Base-by-base conservation (phyloP, 108 stramenopile species). In the Mediolabrus comicus region DNA sequence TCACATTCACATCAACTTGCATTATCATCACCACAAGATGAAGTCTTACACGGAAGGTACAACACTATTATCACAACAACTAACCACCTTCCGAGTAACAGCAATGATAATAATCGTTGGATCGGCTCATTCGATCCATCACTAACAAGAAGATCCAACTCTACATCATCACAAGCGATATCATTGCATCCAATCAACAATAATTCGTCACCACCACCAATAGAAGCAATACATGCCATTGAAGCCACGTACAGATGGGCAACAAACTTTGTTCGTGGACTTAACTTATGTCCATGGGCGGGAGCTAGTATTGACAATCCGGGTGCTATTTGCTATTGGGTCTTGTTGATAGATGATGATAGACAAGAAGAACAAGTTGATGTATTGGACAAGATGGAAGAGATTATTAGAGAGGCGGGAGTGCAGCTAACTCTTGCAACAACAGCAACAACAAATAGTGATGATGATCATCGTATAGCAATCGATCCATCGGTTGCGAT, bases 221-320 rank as follows among this genome's bases (percentile, higher is more conserved):
- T 28, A 7, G 75, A 69, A 38, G 75, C 75, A 29, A 16, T 77
- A 11, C 36, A 38, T 4, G 71, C 77, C 13, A 80, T 77, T 17
- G 41, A 76, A 53, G 64, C 69, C 43, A 88, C 83, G 36, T 65
- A 67, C 62, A 61, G 81, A 30, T 91, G 90, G 90, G 81, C 80
- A 25, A 35, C 59, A 8, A 39, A 86, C n/a, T 91, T 91, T 74
- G 87, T 91, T 2, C 52, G 79, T 13, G 60, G 62, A 13, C 66
- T 87, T 2, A 41, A 77, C 3, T 59, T 91, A n/a, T 91, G 90
- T 65, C 90, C 90, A 0, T 91, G 87, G 87, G 87, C 90, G 4
- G 70, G 53, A 27, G 65, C 76, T 12, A 83, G 80, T 28, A 24
- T 87, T 4, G 68, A 80, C 32, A 81, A 79, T 5, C 36, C 17